These are phyloP conservation scores for Suillus clintonianus DNA, from an alignment of 768 basidiomycete species.

Conservation along the genomic window DNA sequence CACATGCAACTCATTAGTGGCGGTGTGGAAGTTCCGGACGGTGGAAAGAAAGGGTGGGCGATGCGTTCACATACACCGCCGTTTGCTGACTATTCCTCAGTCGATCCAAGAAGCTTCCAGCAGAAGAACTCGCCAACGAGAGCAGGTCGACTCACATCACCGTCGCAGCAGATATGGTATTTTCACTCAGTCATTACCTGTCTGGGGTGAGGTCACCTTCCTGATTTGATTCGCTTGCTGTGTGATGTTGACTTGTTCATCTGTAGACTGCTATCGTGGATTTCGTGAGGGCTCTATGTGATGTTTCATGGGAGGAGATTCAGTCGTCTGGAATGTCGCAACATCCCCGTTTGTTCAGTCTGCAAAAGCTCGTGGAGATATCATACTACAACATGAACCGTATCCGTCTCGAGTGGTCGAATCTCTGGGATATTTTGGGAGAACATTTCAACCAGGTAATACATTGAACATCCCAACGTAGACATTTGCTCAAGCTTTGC, in stretches of 20 bases:
- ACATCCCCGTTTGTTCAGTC: slow-evolving; percentile 91
- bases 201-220: slow-evolving; percentile 73
- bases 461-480: not conserved
- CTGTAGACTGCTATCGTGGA: slow-evolving; percentile 91
- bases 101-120: slow-evolving; percentile 62
- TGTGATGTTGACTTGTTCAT: not conserved
- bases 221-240: not conserved
- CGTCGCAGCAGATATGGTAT: slow-evolving; percentile 99
- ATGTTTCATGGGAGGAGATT: slow-evolving; percentile 99
- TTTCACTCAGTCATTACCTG: slow-evolving; percentile 91
- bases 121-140: slow-evolving; percentile 95
- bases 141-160: slow-evolving; percentile 98
- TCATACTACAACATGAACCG: slow-evolving; percentile 99
- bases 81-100: slow-evolving; percentile 23
- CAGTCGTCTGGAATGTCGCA: slow-evolving; percentile 94
- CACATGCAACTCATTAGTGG: slow-evolving; percentile 97
- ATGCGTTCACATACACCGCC: not conserved
- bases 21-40: slow-evolving; percentile 82
- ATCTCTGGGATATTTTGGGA: slow-evolving; percentile 95
- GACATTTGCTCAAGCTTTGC: slow-evolving; percentile 8
- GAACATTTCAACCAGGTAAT: slow-evolving; percentile 96
- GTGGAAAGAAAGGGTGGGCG: slow-evolving; percentile 77
- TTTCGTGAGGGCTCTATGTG: slow-evolving; percentile 93
- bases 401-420: slow-evolving; percentile 97
- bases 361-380: slow-evolving; percentile 98